Evolutionary conservation across 768 basidiomycete species (phyloP).

Genomic region (Naganishia friedmannii): DNA sequence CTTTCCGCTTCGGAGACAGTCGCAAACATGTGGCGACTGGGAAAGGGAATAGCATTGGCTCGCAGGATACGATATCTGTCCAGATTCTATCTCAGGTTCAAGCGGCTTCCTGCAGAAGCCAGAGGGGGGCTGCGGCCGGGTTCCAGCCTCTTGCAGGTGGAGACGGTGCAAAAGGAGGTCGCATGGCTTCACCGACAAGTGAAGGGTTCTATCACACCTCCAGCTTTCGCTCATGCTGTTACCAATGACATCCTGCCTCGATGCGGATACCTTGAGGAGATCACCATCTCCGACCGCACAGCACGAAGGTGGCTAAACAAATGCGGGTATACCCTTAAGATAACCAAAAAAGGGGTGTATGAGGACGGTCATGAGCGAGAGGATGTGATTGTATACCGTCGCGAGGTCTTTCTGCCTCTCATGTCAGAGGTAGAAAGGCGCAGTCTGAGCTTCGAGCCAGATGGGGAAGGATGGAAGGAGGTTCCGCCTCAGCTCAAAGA

Average conservation of each 20-base stretch:
- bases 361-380: constrained; percentile 12
- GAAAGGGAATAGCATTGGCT: neutral
- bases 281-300: constrained; percentile 1
- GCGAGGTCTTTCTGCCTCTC: neutral
- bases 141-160: neutral
- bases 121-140: neutral
- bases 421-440: constrained; percentile 3
- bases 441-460: neutral
- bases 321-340: neutral
- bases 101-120: neutral
- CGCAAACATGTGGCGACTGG: constrained; percentile 11
- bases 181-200: neutral
- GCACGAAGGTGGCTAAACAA: constrained; percentile 5
- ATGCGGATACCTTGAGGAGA: neutral
- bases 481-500: neutral
- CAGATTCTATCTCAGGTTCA: neutral
- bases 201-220: neutral
- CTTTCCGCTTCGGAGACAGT: neutral
- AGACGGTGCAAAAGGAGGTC: neutral
- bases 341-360: constrained; percentile 17
- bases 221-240: neutral
- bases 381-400: neutral
- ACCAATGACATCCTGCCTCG: neutral
- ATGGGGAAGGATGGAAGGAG: neutral
- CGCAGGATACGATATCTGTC: neutral